Base-by-base conservation (phyloP, 768 basidiomycete genomes). In the Amanita muscaria region DNA sequence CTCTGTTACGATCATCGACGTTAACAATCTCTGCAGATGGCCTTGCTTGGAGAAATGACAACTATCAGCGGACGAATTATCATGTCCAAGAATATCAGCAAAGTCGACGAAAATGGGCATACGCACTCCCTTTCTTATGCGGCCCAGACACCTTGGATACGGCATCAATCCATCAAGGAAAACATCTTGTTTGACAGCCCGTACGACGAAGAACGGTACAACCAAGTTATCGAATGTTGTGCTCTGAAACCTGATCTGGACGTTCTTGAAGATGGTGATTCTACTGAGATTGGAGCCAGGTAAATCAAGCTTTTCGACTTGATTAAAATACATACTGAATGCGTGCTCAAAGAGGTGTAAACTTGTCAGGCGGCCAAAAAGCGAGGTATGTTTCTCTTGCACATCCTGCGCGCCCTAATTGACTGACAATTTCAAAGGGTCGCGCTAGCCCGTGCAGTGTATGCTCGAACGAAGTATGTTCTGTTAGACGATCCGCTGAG, bases 251-350 rank as follows among this genome's bases (percentile, higher is more conserved):
- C 84, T 0, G 94, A 98, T 66, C 61, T 98, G 46, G 76, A 83
- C 4, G 74, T 91, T 9, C 61, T 97, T 1, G 88, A 93, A 46
- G 82, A 92, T 54, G 94, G 94, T 0, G 91, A 89, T 56, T 66
- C 63, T 44, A 91, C 88, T 1, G 84, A 89, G 62, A 87, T 93
- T 51, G 89, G 89, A 11, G 80, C 79, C 11, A 68, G 79, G 70
- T 75, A 39, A 10, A 67, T 56, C 14, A 25, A 2, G 19, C 16
- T 11, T 15, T 1, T 16, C 4, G 12, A 12, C 44, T 16, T 21
- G 8, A 14, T 21, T 18, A 31, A 24, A 14, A 56, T 21, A 34
- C 40, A 24, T 46, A 40, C 12, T 38, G 36, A 6, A 27, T 7
- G 4, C 41, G 22, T 35, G 22, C 10, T 42, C 12, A 35, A 16